phyloP scores from a whole-genome alignment of 768 basidiomycete species.

The Collybiopsis confluens region DNA sequence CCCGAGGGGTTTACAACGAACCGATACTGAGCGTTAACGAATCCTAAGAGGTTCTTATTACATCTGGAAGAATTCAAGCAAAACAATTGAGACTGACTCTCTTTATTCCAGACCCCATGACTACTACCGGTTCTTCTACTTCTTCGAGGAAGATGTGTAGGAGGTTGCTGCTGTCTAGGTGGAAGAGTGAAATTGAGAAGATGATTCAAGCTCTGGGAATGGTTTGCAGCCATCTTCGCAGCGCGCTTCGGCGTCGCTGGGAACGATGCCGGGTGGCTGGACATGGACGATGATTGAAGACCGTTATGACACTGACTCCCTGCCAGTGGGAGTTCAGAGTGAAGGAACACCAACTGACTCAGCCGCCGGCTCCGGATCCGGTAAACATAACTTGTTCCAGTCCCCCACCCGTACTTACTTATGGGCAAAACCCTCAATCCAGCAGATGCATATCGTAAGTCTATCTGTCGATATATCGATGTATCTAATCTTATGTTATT shows the following conservation, averaged over 20 bases:
- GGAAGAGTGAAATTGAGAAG: constrained; percentile 93
- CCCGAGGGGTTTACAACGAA: constrained; percentile 93
- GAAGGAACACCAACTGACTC: constrained; percentile 15
- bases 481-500: not conserved
- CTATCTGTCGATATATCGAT: not conserved
- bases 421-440: constrained; percentile 88
- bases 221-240: constrained; percentile 60
- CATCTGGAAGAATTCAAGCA: not conserved
- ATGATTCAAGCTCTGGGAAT: constrained; percentile 66
- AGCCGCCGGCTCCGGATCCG: constrained; percentile 24
- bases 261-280: constrained; percentile 29
- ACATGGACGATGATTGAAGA: constrained; percentile 24
- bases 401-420: constrained; percentile 31
- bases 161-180: constrained; percentile 68
- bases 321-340: constrained; percentile 42
- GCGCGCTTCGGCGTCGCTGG: constrained; percentile 50
- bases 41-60: constrained; percentile 46
- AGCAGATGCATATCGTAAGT: constrained; percentile 88
- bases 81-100: constrained; percentile 57
- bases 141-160: constrained; percentile 61
- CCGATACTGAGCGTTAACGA: constrained; percentile 93
- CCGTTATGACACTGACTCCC: constrained; percentile 37
- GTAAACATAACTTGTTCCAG: constrained; percentile 14
- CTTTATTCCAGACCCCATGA: constrained; percentile 82
- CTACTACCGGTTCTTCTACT: constrained; percentile 64